A percentile compares a stretch with the other conserved stretches of the same genome.
These are phyloP conservation scores for Encephalitozoon hellem DNA, from an alignment of 371 early-diverging fungal genomes.

Conservation along the genomic window DNA sequence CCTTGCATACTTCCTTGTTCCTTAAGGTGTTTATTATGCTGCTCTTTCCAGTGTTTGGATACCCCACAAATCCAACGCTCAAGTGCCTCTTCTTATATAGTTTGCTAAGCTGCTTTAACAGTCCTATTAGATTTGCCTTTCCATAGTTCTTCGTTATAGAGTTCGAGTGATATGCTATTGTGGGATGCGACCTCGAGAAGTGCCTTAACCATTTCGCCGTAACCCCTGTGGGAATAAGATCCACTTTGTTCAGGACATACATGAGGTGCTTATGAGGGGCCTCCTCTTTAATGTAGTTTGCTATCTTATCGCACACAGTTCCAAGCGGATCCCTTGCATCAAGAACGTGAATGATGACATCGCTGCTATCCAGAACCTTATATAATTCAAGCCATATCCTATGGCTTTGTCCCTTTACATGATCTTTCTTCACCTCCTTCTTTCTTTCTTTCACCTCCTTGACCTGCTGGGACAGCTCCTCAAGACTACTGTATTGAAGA, in stretches of 20 bases:
- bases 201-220: constrained; percentile 84
- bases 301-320: constrained; percentile 81
- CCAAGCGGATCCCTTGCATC: constrained; percentile 96
- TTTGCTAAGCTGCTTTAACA: constrained; percentile 84
- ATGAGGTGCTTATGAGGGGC: constrained; percentile 89
- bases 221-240: constrained; percentile 96
- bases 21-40: constrained; percentile 94
- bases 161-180: constrained; percentile 90
- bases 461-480: constrained; percentile 69
- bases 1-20: constrained; percentile 86
- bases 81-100: constrained; percentile 79
- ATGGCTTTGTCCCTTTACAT: constrained; percentile 85
- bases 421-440: constrained; percentile 65
- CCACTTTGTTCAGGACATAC: constrained; percentile 97
- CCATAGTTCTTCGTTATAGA: constrained; percentile 88
- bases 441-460: constrained; percentile 62
- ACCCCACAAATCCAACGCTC: constrained; percentile 63
- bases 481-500: constrained; percentile 65
- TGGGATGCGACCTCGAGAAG: constrained; percentile 79
- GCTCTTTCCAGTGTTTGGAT: constrained; percentile 63
- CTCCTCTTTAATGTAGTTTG: constrained; percentile 79
- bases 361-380: constrained; percentile 95
- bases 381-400: constrained; percentile 98
- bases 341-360: constrained; percentile 89
- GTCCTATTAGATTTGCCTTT: constrained; percentile 85